Evolutionary conservation across 441 rosid genomes (phyloP).

Genomic region (Pelargonium cotyledonis): DNA sequence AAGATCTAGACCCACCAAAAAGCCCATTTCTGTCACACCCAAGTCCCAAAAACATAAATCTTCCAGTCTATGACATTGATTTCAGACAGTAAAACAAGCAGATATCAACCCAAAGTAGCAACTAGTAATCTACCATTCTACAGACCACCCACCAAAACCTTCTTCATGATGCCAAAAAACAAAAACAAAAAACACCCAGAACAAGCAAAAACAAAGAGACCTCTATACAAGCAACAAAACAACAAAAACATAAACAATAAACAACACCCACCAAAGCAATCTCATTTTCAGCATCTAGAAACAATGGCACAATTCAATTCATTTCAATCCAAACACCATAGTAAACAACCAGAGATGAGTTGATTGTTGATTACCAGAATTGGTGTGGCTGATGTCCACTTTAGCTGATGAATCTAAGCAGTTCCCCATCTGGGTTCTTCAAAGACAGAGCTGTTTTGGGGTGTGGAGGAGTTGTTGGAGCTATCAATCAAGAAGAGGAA

Average conservation of each 20-base stretch:
- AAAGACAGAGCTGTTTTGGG: conserved; percentile 1
- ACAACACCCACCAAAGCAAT: background rate
- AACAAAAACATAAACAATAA: conserved; percentile 8
- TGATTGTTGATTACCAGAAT: conserved; percentile 41
- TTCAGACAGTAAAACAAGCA: background rate
- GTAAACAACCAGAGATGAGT: background rate
- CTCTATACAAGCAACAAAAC: conserved; percentile 9
- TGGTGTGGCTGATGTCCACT: conserved; percentile 47
- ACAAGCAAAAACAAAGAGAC: background rate
- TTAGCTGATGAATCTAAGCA: conserved; percentile 60
- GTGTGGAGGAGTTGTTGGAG: background rate
- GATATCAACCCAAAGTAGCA: background rate
- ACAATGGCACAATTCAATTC: background rate
- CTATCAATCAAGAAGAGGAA: background rate
- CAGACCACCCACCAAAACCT: background rate
- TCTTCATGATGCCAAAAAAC: background rate
- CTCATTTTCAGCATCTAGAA: background rate
- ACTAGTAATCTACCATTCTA: background rate
- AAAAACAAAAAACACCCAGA: background rate
- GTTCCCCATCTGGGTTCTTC: conserved; percentile 51
- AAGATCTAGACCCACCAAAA: background rate
- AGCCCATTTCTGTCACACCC: too few species aligned
- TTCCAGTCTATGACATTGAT: background rate
- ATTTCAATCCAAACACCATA: background rate
- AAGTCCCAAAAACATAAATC: background rate